A percentile compares a stretch with the other conserved stretches of the same genome.
phyloP scores from a whole-genome alignment of 495 filamentous ascomycete species.

The Cudoniella acicularis region DNA sequence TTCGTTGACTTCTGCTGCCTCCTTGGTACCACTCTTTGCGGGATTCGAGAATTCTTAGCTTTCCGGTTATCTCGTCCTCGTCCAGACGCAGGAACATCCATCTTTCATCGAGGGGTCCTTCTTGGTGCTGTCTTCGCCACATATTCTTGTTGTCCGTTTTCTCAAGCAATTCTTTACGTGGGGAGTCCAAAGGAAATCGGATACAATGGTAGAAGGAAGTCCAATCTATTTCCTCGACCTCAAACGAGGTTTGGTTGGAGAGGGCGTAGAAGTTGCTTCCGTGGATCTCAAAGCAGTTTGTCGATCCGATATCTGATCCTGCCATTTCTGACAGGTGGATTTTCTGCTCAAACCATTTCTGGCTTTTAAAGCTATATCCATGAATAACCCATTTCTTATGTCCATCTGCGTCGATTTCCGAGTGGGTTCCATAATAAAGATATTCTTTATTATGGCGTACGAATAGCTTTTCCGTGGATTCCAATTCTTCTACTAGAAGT shows the following conservation, averaged over 20 bases:
- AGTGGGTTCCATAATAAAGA: slow-evolving; percentile 66
- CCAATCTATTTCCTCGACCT: slow-evolving; percentile 65
- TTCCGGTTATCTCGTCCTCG: slow-evolving; percentile 56
- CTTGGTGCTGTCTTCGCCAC: slow-evolving; percentile 65
- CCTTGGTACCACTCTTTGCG: slow-evolving; percentile 66
- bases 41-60: slow-evolving; percentile 63
- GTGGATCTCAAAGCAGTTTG: slow-evolving; percentile 69
- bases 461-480: slow-evolving; percentile 53
- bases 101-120: slow-evolving; percentile 74
- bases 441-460: slow-evolving; percentile 63
- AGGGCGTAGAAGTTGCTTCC: slow-evolving; percentile 67
- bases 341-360: slow-evolving; percentile 31
- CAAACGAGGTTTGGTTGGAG: slow-evolving; percentile 61
- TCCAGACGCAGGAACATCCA: slow-evolving; percentile 68
- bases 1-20: slow-evolving; percentile 57
- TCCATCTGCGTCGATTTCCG: slow-evolving; percentile 44
- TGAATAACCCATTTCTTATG: slow-evolving; percentile 58
- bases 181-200: slow-evolving; percentile 48
- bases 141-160: slow-evolving; percentile 37
- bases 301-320: slow-evolving; percentile 62
- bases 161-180: slow-evolving; percentile 30
- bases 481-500: slow-evolving; percentile 38
- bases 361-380: slow-evolving; percentile 44
- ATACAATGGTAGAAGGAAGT: slow-evolving; percentile 68
- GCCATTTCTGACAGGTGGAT: slow-evolving; percentile 51